These are phyloP conservation scores for Dryas drummondii DNA, from an alignment of 306 rosid genomes.

Conservation along the genomic window DNA sequence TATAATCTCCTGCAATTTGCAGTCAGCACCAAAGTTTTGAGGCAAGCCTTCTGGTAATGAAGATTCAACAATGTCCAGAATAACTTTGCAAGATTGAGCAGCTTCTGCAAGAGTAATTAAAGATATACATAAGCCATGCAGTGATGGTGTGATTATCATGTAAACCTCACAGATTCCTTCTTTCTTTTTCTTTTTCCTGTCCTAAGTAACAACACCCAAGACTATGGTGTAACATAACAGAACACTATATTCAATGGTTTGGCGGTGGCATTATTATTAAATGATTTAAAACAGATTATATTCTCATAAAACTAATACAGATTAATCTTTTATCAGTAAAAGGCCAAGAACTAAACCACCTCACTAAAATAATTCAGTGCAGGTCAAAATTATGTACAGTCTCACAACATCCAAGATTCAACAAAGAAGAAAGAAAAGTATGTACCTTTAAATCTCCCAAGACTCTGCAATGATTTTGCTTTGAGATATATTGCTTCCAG, in stretches of 20 bases:
- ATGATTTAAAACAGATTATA: background rate
- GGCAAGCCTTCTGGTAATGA: slow-evolving; percentile 85
- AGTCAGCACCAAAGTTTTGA: slow-evolving; percentile 63
- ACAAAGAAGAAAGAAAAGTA: slow-evolving; percentile 21
- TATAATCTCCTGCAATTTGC: slow-evolving; percentile 91
- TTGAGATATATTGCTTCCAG: slow-evolving; percentile 83
- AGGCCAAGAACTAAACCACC: background rate
- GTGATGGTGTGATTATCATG: slow-evolving; percentile 19
- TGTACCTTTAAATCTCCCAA: slow-evolving; percentile 78
- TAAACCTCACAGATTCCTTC: slow-evolving; percentile 17
- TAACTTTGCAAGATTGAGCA: slow-evolving; percentile 79
- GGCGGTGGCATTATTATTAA: background rate
- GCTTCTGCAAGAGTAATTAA: slow-evolving; percentile 75
- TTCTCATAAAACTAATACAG: background rate
- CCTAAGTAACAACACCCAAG: slow-evolving; percentile 6
- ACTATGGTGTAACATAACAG: background rate
- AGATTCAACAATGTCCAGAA: slow-evolving; percentile 84
- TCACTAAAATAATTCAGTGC: background rate
- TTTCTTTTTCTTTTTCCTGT: background rate
- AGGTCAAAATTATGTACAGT: slow-evolving; percentile 19
- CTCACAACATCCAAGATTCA: slow-evolving; percentile 20
- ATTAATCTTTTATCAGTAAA: background rate
- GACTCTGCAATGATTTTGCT: slow-evolving; percentile 72
- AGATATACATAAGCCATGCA: slow-evolving; percentile 34
- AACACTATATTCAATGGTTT: background rate